Percentiles rank a stretch among this genome's conserved stretches.
These are phyloP conservation scores for Beauveria brongniartii DNA, from an alignment of 2,329 filamentous ascomycete genomes.

Conservation along the genomic window DNA sequence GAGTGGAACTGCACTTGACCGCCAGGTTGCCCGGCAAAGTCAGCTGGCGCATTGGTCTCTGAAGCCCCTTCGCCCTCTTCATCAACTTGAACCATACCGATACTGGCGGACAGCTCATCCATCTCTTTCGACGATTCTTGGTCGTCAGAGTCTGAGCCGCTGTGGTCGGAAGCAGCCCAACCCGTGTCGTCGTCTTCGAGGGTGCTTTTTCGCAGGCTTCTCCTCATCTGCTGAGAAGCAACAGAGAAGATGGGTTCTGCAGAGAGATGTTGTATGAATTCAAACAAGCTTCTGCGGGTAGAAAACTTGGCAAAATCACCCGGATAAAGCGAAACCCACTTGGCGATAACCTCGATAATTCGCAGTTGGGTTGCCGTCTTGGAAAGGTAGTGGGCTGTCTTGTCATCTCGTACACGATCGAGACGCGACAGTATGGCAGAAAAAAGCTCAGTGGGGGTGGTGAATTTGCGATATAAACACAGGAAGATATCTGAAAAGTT, in stretches of 20 bases:
- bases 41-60: constrained; percentile 29
- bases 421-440: constrained; percentile 70
- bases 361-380: constrained; percentile 76
- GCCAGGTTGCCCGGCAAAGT: constrained; percentile 30
- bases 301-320: constrained; percentile 81
- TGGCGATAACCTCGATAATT: constrained; percentile 74
- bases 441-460: constrained; percentile 70
- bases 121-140: constrained; percentile 31
- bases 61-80: constrained; percentile 35
- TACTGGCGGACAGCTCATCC: constrained; percentile 30
- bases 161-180: constrained; percentile 78
- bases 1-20: constrained; percentile 52
- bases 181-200: constrained; percentile 84
- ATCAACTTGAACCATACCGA: constrained; percentile 42
- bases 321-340: constrained; percentile 85
- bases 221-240: constrained; percentile 76
- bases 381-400: constrained; percentile 59
- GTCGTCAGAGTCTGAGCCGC: constrained; percentile 26
- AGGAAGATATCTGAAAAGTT: constrained; percentile 88
- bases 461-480: constrained; percentile 90
- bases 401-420: constrained; percentile 60
- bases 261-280: constrained; percentile 68
- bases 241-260: constrained; percentile 74
- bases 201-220: constrained; percentile 63
- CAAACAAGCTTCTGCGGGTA: constrained; percentile 63